These are phyloP conservation scores for Vitis hybrid DNA, from an alignment of 177 flowering plant species.

Conservation along the genomic window DNA sequence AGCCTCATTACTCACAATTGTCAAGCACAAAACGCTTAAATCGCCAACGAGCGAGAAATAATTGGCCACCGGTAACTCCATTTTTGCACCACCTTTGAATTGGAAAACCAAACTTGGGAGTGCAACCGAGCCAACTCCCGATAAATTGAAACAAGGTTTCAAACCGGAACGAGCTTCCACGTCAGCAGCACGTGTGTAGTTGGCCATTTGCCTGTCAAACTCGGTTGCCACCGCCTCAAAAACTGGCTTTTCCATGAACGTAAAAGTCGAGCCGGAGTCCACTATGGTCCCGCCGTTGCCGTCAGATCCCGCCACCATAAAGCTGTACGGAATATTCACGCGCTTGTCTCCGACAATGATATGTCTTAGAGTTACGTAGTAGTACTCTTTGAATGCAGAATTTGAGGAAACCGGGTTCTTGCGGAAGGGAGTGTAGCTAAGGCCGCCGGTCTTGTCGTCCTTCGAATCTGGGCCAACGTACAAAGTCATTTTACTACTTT, in stretches of 20 bases:
- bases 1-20: slow-evolving; percentile 37
- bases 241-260: slow-evolving; percentile 57
- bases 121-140: slow-evolving; percentile 24
- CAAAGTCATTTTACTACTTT: slow-evolving; percentile 43
- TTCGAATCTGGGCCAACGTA: slow-evolving; percentile 13
- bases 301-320: slow-evolving; percentile 35
- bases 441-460: slow-evolving; percentile 23
- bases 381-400: slow-evolving; percentile 30
- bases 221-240: slow-evolving; percentile 44
- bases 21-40: slow-evolving; percentile 41
- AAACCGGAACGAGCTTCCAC: slow-evolving; percentile 55
- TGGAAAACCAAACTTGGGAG: slow-evolving; percentile 60
- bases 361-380: slow-evolving; percentile 41
- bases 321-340: slow-evolving; percentile 54
- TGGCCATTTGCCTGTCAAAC: slow-evolving; percentile 36
- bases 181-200: slow-evolving; percentile 33
- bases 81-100: slow-evolving; percentile 78
- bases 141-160: slow-evolving; percentile 62
- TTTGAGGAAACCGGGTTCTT: slow-evolving; percentile 36
- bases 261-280: slow-evolving; percentile 86
- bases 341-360: slow-evolving; percentile 39
- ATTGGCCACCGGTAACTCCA: slow-evolving; percentile 62
- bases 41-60: slow-evolving; percentile 41
- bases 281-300: slow-evolving; percentile 82
- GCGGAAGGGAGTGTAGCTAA: slow-evolving; percentile 63